Evolutionary conservation across 805 yeast species (phyloP).

Genomic region (Kregervanrija delftensis): DNA sequence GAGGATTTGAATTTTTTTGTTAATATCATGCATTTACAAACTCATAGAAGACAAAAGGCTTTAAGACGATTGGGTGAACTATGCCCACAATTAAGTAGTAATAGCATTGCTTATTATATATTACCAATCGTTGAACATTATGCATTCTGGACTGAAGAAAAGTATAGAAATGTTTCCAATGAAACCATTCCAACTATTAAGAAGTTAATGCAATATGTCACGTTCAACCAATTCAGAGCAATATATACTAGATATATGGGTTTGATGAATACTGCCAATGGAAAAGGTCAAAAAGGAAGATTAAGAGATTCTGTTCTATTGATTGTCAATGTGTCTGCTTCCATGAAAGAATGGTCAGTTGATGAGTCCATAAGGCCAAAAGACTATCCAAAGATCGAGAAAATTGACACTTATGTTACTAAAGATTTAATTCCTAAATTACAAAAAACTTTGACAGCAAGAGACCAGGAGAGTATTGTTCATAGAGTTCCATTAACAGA

Average conservation of each 20-base stretch:
- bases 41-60: conserved; percentile 82
- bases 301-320: conserved; percentile 54
- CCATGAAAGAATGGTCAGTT: conserved; percentile 24
- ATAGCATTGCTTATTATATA: conserved; percentile 68
- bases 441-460: conserved; percentile 47
- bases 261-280: conserved; percentile 15
- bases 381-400: conserved; percentile 31
- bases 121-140: conserved; percentile 83
- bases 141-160: conserved; percentile 54
- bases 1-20: conserved; percentile 62
- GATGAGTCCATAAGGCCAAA: conserved; percentile 13
- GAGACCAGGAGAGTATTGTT: conserved; percentile 75
- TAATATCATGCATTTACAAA: conserved; percentile 76
- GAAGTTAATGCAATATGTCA: conserved; percentile 45
- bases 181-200: conserved; percentile 64
- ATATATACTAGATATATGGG: conserved; percentile 59
- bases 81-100: conserved; percentile 40
- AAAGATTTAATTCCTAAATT: conserved; percentile 57
- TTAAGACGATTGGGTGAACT: conserved; percentile 51
- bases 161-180: conserved; percentile 51
- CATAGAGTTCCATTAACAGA: conserved; percentile 75
- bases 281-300: conserved; percentile 29
- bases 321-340: conserved; percentile 48
- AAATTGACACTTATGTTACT: conserved; percentile 41
- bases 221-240: conserved; percentile 79